Evolutionary conservation across 2,329 filamentous ascomycete species (phyloP).

Genomic region (Elsinoe fawcettii): DNA sequence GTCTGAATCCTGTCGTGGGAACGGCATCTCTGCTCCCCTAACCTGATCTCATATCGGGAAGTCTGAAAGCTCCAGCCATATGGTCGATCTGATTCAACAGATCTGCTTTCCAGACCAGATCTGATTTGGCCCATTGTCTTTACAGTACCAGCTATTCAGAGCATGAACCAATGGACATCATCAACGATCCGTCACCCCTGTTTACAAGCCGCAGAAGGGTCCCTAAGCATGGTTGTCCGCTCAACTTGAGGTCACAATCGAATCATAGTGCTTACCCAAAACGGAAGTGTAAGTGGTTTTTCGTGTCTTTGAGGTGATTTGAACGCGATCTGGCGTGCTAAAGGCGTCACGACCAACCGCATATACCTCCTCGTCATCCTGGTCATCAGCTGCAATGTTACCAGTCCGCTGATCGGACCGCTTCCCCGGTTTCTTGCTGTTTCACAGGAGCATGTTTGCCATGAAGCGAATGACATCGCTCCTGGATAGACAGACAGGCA

Average conservation of each 20-base stretch:
- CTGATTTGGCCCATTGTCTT: too few species aligned
- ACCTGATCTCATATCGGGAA: not conserved
- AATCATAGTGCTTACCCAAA: not conserved
- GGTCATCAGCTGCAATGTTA: not conserved
- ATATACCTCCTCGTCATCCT: not conserved
- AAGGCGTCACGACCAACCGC: not conserved
- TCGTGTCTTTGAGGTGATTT: not conserved
- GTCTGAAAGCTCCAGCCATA: not conserved
- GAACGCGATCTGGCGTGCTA: not conserved
- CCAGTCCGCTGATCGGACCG: too few species aligned
- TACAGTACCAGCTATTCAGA: too few species aligned
- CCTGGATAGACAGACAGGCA: not conserved
- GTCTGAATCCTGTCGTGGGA: too few species aligned
- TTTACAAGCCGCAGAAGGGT: not conserved
- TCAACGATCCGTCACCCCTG: not conserved
- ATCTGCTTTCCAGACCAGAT: not conserved
- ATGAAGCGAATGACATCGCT: not conserved
- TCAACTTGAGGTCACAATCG: not conserved
- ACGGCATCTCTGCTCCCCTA: not conserved
- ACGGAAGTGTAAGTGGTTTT: not conserved
- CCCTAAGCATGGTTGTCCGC: not conserved
- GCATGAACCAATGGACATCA: too few species aligned
- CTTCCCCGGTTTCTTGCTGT: not conserved
- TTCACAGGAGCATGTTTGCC: not conserved
- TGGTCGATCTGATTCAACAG: not conserved